Evolutionary conservation across 140 eudicot species (phyloP), one percentile per base, ranked within the genome.

Genomic region (Senecio squalidus): DNA sequence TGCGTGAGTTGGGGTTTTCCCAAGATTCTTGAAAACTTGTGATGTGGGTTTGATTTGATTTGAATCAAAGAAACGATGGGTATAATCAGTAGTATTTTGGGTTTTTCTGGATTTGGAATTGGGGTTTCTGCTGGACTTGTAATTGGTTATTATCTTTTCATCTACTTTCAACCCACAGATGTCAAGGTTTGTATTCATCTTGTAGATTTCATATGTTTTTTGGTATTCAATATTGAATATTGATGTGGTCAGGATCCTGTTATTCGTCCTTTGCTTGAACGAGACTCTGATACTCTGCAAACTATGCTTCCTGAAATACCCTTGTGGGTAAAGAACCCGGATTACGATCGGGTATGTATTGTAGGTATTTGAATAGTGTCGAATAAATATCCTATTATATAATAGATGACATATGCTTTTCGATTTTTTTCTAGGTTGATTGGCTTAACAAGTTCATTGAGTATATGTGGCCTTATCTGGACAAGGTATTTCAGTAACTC

Each of bases 381-480:
- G 9, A 0, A 6, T 7, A 30, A 29, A 31, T 26, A 22, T 55
- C 58, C 45, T 24, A 15, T 11, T 18, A 57, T 51, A 17, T 23
- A 15, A 44, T 50, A 25, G n/a, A 16, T 43, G 31, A 40, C 29
- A n/a, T 46, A 20, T 50, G 28, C 40, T 23, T 53, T 53, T 43
- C 26, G 11, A 33, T 18, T 0, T 4, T 9, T 69, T 1, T 56
- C 68, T 59, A 93, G 99, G 79, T 93, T 76, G 99, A 93, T 56
- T 93, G 99, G 99, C 85, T 93, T 46, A 93, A 93, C 88, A 93
- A 82, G 80, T 88, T 93, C 58, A 68, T 93, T 29, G 84, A 59
- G 7, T 49, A 62, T 25, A 93, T 93, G 99, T 93, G 99, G 99
- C 96, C 99, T 58, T 88, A 84, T 68, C 84, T 93, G 47, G 99